Percentiles rank a stretch among this genome's conserved stretches.
Evolutionary conservation across 805 yeast species (phyloP).

Genomic region (Myxozyma geophila): DNA sequence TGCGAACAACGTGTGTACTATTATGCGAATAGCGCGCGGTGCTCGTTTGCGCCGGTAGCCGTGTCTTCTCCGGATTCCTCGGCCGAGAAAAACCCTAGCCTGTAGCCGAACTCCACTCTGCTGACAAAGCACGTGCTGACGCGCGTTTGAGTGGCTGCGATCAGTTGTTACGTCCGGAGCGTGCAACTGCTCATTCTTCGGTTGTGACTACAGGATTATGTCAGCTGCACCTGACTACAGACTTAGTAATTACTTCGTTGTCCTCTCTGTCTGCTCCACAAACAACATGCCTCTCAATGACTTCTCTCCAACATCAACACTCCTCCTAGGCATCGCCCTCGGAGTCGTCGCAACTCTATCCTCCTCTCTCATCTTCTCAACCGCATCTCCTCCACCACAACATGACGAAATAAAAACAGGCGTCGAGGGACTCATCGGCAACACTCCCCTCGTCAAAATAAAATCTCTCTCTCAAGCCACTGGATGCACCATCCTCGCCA

Average conservation of each 20-base stretch:
- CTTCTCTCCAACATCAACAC: neutral
- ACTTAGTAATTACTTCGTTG: neutral
- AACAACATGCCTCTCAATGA: neutral
- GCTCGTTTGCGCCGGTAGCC: too few species aligned
- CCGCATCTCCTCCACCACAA: neutral
- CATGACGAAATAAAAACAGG: constrained; percentile 48
- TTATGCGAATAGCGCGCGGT: too few species aligned
- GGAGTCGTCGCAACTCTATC: constrained; percentile 3
- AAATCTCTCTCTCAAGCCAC: constrained; percentile 71
- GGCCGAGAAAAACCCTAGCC: too few species aligned
- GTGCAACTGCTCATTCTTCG: too few species aligned
- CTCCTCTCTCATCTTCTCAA: neutral
- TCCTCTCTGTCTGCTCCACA: neutral
- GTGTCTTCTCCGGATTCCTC: too few species aligned
- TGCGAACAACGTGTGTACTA: too few species aligned
- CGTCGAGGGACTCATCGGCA: constrained; percentile 80
- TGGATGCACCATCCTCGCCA: constrained; percentile 84
- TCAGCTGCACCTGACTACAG: too few species aligned
- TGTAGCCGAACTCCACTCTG: too few species aligned
- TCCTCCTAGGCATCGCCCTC: constrained; percentile 12
- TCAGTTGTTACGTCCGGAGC: too few species aligned
- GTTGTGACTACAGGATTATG: too few species aligned
- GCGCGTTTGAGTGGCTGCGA: too few species aligned
- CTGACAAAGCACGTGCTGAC: too few species aligned
- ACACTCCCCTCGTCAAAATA: constrained; percentile 82